These are phyloP conservation scores for Cryphonectria japonica DNA, from an alignment of 2,329 filamentous ascomycete species.

Conservation along the genomic window DNA sequence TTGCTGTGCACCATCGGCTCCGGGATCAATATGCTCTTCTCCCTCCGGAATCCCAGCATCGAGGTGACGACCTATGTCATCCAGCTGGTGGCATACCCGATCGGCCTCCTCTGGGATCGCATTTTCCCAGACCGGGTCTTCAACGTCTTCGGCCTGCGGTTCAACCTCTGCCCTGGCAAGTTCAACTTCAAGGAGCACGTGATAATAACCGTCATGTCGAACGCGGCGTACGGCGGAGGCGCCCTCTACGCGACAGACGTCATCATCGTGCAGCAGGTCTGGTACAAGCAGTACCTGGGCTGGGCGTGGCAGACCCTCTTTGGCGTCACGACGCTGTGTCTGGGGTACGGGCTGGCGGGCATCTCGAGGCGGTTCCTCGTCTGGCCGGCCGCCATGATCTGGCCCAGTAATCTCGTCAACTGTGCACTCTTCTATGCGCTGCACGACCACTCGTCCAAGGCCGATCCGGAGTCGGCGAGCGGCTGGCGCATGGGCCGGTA, in stretches of 20 bases:
- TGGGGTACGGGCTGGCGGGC: conserved; percentile 67
- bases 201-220: conserved; percentile 62
- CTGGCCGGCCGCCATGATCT: conserved; percentile 65
- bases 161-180: conserved; percentile 59
- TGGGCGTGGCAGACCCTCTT: conserved; percentile 55
- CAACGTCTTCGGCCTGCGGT: conserved; percentile 56
- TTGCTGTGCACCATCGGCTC: conserved; percentile 66
- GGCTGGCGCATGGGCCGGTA: conserved; percentile 70
- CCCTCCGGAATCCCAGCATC: conserved; percentile 61
- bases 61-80: conserved; percentile 64
- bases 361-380: conserved; percentile 62
- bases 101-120: conserved; percentile 58
- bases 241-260: conserved; percentile 60
- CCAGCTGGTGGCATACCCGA: conserved; percentile 64
- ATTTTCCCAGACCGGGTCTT: conserved; percentile 57
- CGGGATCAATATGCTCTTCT: conserved; percentile 64
- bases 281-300: conserved; percentile 58
- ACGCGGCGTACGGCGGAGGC: conserved; percentile 62
- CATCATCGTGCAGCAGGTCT: conserved; percentile 57
- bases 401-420: conserved; percentile 61
- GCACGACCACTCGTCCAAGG: conserved; percentile 45
- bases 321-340: conserved; percentile 63
- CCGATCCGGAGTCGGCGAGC: conserved; percentile 53
- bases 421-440: conserved; percentile 55
- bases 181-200: conserved; percentile 68